phyloP scores from a whole-genome alignment of 2,329 filamentous ascomycete genomes.

The Zasmidium citrigriseum region DNA sequence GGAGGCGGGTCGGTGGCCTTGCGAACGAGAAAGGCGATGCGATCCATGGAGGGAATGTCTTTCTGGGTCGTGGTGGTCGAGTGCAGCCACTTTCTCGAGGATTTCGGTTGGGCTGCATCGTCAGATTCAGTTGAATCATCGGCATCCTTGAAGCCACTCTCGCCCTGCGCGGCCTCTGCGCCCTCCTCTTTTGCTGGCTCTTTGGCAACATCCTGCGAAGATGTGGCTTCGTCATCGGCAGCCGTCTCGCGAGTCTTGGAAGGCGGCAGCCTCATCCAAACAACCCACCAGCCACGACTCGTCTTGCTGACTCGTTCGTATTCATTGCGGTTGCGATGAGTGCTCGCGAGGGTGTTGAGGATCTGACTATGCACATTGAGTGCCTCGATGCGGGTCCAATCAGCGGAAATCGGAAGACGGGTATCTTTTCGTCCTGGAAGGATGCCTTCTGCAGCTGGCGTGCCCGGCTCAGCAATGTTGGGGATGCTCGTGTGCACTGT shows the following conservation, averaged over 20 bases:
- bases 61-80: slow-evolving; percentile 1
- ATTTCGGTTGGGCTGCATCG: slow-evolving; percentile 5
- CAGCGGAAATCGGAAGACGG: slow-evolving; percentile 20
- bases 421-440: slow-evolving; percentile 15
- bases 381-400: slow-evolving; percentile 60
- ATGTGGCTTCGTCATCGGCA: slow-evolving; percentile 6
- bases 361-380: slow-evolving; percentile 64
- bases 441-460: slow-evolving; percentile 42
- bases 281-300: slow-evolving; percentile 66
- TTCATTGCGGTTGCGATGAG: slow-evolving; percentile 49
- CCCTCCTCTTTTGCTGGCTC: neutral
- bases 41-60: slow-evolving; percentile 22
- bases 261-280: slow-evolving; percentile 60
- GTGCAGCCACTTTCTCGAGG: neutral
- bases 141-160: neutral
- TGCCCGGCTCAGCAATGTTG: slow-evolving; percentile 60
- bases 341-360: slow-evolving; percentile 57
- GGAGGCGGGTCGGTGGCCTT: slow-evolving; percentile 27
- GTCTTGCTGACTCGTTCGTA: slow-evolving; percentile 65
- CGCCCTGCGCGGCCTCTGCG: neutral
- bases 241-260: slow-evolving; percentile 17
- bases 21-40: slow-evolving; percentile 46
- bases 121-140: slow-evolving; percentile 12
- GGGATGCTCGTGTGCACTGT: slow-evolving; percentile 64
- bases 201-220: slow-evolving; percentile 5